Evolutionary conservation across 768 basidiomycete genomes (phyloP), one percentile per base, ranked within the genome.

Genomic region (Calocybe cyanea): DNA sequence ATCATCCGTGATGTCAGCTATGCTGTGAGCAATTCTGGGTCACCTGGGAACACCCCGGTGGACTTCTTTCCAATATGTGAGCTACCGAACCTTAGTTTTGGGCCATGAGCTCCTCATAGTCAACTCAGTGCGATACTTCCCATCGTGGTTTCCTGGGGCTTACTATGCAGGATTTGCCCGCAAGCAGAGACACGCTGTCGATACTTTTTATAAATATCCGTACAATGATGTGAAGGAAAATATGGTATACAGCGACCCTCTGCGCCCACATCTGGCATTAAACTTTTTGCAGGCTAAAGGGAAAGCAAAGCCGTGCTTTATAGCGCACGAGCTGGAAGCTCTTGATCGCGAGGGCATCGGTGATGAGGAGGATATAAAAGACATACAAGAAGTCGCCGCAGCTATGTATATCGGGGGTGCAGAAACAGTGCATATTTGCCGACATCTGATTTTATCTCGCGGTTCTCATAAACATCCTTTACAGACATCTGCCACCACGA

Each of bases 131-230:
- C 30, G 32, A 40, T 24, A 53, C 41, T 42, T 53, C 9, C 51
- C 53, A 11, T 48, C 49, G 0, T 57, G 52, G 48, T 54, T 56
- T 20, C 55, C 55, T 8, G 53, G 46, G 5, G 42, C 46, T 8
- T 43, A 41, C 33, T 50, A 50, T 19, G 52, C 46, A 13, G 35
- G 28, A 7, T 41, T 48, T 38, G 52, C 49, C 9, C 38, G 53
- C 8, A 35, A n/a, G 11, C 10, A 9, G 9, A 9, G 7, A 23
- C 13, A 30, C n/a, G 4, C 25, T 7, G 15, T 51, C 19, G 34
- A 32, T 6, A 41, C 13, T 5, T 37, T 56, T 8, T 41, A 54
- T 34, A 52, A 28, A 11, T 28, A 28, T n/a, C 34, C 34, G 34
- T 35, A 35, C n/a, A 14, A 18, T 6, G n/a, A 14, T 5, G 34